These are phyloP conservation scores for Prunus yedoensis DNA, from an alignment of 331 rosid genomes.

Conservation along the genomic window DNA sequence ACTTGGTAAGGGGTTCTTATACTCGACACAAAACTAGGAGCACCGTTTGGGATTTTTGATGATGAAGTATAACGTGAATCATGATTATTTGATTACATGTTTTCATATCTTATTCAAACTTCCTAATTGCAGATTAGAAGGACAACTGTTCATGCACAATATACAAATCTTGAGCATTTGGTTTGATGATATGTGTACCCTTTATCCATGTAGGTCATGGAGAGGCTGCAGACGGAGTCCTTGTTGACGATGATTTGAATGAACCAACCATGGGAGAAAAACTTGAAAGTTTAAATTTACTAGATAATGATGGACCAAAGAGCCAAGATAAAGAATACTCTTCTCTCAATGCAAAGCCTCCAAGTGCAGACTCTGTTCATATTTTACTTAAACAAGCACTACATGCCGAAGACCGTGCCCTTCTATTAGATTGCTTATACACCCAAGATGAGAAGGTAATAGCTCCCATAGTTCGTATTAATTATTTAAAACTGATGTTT, in stretches of 20 bases:
- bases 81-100: not conserved
- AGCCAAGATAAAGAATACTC: conserved; percentile 39
- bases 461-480: not conserved
- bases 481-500: not conserved
- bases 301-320: conserved; percentile 33
- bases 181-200: conserved; percentile 6
- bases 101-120: not conserved
- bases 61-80: not conserved
- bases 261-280: conserved; percentile 84
- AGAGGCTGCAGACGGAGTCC: conserved; percentile 47
- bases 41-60: not conserved
- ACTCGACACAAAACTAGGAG: not conserved
- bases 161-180: not conserved
- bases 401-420: conserved; percentile 73
- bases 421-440: conserved; percentile 68
- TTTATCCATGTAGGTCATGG: conserved; percentile 37
- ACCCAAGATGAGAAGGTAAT: conserved; percentile 73
- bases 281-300: conserved; percentile 54
- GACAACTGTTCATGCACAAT: not conserved
- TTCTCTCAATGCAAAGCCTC: conserved; percentile 46
- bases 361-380: conserved; percentile 74
- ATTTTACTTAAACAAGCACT: conserved; percentile 81
- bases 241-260: conserved; percentile 45
- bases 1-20: conserved; percentile 44
- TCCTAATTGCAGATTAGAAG: not conserved